Evolutionary conservation across 176 grass and related monocot genomes (phyloP).

Genomic region (Thalia dealbata): DNA sequence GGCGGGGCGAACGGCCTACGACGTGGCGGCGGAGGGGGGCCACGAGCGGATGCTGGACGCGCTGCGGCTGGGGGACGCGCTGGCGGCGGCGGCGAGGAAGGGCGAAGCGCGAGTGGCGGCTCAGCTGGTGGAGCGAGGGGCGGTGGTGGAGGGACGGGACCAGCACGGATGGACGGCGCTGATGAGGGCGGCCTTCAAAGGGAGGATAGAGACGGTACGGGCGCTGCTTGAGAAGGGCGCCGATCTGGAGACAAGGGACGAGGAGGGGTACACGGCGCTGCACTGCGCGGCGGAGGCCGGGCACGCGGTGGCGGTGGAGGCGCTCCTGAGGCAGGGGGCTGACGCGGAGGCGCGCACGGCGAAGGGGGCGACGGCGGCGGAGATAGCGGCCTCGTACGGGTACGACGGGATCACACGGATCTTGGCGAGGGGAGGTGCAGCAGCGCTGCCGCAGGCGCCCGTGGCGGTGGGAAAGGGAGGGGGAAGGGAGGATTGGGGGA

Average conservation of each 20-base stretch:
- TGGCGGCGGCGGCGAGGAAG: constrained; percentile 33
- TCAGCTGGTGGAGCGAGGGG: constrained; percentile 30
- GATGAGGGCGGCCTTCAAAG: constrained; percentile 62
- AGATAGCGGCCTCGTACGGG: constrained; percentile 20
- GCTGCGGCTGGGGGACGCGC: constrained; percentile 40
- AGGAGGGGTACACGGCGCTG: constrained; percentile 50
- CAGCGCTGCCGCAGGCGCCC: not conserved
- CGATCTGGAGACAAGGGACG: constrained; percentile 34
- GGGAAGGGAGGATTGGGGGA: constrained; percentile 6
- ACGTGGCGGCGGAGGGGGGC: constrained; percentile 37
- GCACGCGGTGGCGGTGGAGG: constrained; percentile 35
- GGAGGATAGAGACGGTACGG: constrained; percentile 23
- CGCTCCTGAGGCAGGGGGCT: constrained; percentile 38
- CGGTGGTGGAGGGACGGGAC: constrained; percentile 35
- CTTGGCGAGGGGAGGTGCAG: not conserved
- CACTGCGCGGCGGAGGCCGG: constrained; percentile 52
- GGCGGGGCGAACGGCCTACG: constrained; percentile 41
- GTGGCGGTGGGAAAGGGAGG: constrained; percentile 13
- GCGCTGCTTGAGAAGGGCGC: constrained; percentile 35
- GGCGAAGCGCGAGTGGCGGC: constrained; percentile 23
- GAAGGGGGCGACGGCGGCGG: constrained; percentile 33
- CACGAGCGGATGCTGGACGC: constrained; percentile 35
- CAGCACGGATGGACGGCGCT: constrained; percentile 59
- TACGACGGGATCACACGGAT: constrained; percentile 33
- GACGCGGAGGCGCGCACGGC: constrained; percentile 23